Evolutionary conservation across 345 rosid species (phyloP).

Genomic region (Camelina neglecta): DNA sequence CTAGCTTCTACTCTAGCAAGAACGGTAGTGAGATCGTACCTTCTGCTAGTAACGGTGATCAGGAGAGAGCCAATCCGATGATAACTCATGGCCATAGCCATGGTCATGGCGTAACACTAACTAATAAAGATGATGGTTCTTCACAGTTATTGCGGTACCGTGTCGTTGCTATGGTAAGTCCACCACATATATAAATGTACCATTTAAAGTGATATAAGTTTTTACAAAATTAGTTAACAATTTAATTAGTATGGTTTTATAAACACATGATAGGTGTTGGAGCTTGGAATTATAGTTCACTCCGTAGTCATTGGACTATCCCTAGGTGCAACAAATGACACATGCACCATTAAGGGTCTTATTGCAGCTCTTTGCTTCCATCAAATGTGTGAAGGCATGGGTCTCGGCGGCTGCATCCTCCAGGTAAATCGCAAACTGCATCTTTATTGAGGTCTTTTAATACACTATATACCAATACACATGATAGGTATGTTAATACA

Average conservation of each 20-base stretch:
- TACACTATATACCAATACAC: not conserved
- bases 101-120: slow-evolving; percentile 14
- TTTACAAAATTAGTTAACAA: not conserved
- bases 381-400: slow-evolving; percentile 85
- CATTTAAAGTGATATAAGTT: not conserved
- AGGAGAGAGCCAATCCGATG: slow-evolving; percentile 33
- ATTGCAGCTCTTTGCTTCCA: slow-evolving; percentile 79
- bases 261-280: slow-evolving; percentile 53
- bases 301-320: slow-evolving; percentile 75
- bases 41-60: slow-evolving; percentile 26
- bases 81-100: slow-evolving; percentile 39
- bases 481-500: not conserved
- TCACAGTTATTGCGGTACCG: slow-evolving; percentile 58
- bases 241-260: slow-evolving; percentile 7
- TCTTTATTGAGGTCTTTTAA: not conserved
- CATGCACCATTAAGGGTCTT: slow-evolving; percentile 64
- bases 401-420: slow-evolving; percentile 77
- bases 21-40: slow-evolving; percentile 34
- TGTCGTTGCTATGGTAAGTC: slow-evolving; percentile 67
- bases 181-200: not conserved
- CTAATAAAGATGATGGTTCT: slow-evolving; percentile 21
- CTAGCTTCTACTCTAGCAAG: slow-evolving; percentile 49
- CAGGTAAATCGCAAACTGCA: slow-evolving; percentile 46
- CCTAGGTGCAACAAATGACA: slow-evolving; percentile 69
- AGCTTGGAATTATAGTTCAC: slow-evolving; percentile 74